These are phyloP conservation scores for Metschnikowia aberdeeniae DNA, from an alignment of 805 yeast genomes.

Conservation along the genomic window DNA sequence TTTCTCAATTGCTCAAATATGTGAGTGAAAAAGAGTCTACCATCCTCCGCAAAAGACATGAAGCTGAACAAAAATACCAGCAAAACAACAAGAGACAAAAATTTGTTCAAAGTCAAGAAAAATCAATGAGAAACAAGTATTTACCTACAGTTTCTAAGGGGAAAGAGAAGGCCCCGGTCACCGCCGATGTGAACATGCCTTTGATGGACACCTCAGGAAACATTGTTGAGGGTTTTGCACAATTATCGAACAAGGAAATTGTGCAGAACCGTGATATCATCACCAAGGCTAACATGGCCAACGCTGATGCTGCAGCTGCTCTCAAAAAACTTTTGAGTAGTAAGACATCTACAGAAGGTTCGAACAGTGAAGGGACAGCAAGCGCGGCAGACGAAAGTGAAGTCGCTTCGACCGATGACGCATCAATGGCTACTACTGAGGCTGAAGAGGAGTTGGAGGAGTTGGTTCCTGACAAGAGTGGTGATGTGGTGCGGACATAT, in stretches of 20 bases:
- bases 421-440: slow-evolving; percentile 20
- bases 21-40: slow-evolving; percentile 73
- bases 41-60: slow-evolving; percentile 67
- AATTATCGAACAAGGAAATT: slow-evolving; percentile 65
- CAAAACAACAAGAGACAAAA: slow-evolving; percentile 61
- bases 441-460: slow-evolving; percentile 8
- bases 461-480: slow-evolving; percentile 41
- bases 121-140: slow-evolving; percentile 40
- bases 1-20: slow-evolving; percentile 61
- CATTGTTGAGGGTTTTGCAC: slow-evolving; percentile 58
- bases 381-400: slow-evolving; percentile 13
- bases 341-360: slow-evolving; percentile 16
- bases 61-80: slow-evolving; percentile 64
- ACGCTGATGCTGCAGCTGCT: slow-evolving; percentile 63
- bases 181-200: slow-evolving; percentile 69
- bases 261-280: slow-evolving; percentile 59
- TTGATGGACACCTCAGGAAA: slow-evolving; percentile 74
- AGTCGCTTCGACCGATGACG: slow-evolving; percentile 17
- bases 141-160: slow-evolving; percentile 61
- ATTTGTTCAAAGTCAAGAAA: slow-evolving; percentile 44
- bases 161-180: slow-evolving; percentile 69
- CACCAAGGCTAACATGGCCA: slow-evolving; percentile 68
- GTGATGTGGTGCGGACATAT: slow-evolving; percentile 52
- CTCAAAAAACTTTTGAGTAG: slow-evolving; percentile 39
- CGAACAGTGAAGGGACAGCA: slow-evolving; percentile 26